Conservation (phyloP, 495 filamentous ascomycete genomes). For the Aspergillus asperescens region DNA sequence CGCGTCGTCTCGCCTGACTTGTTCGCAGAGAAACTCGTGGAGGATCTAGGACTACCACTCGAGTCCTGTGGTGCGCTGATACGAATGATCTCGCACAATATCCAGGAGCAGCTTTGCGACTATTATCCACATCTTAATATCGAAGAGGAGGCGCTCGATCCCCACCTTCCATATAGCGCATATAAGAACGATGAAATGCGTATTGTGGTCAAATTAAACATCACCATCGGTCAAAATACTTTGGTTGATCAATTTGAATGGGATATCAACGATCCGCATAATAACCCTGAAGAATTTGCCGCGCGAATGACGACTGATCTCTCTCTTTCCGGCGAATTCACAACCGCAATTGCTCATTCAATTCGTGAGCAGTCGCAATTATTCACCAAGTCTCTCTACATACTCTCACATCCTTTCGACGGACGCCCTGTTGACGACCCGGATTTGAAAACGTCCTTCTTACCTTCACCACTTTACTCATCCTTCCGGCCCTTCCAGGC, state of each 20-base stretch:
- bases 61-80: conserved; percentile 59
- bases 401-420: conserved; percentile 89
- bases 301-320: conserved; percentile 81
- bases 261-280: conserved; percentile 93
- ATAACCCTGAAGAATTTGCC: conserved; percentile 93
- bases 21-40: conserved; percentile 83
- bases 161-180: conserved; percentile 81
- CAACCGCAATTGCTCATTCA: conserved; percentile 92
- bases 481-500: conserved; percentile 85
- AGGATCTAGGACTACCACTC: conserved; percentile 78
- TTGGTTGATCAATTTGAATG: conserved; percentile 97
- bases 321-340: conserved; percentile 93
- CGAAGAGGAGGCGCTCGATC: conserved; percentile 85
- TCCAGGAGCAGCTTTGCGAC: conserved; percentile 86
- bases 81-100: conserved; percentile 71
- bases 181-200: conserved; percentile 99
- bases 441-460: conserved; percentile 77
- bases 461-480: conserved; percentile 74
- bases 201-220: conserved; percentile 89
- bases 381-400: conserved; percentile 89
- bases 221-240: conserved; percentile 93
- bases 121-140: conserved; percentile 87
- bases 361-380: conserved; percentile 94
- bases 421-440: conserved; percentile 88
- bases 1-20: conserved; percentile 68